Percentiles rank a stretch among this genome's conserved stretches.
phyloP scores from a whole-genome alignment of 2,329 filamentous ascomycete species.

The Stenocarpella maydis region DNA sequence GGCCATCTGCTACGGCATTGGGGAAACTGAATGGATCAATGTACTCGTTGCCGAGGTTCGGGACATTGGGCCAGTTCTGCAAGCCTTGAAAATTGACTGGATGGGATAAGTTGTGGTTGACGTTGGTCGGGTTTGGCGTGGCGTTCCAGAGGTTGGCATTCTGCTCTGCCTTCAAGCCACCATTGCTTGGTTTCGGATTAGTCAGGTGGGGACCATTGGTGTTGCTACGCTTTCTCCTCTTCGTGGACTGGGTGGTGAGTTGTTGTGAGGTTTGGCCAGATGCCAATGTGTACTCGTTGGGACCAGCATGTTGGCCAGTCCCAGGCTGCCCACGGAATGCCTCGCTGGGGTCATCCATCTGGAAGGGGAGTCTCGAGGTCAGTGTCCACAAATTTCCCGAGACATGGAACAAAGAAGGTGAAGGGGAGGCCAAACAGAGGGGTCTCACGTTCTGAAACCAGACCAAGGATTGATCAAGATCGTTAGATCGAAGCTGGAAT shows the following conservation, averaged over 20 bases:
- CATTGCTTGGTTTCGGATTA: neutral
- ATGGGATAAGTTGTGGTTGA: neutral
- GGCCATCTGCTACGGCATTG: neutral
- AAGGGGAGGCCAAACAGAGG: neutral
- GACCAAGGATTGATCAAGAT: constrained; percentile 3
- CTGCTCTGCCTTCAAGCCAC: neutral
- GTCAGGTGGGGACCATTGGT: neutral
- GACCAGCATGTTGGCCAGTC: neutral
- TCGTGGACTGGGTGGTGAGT: neutral
- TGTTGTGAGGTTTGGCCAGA: neutral
- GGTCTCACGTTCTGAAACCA: constrained; percentile 22
- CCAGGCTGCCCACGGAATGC: neutral
- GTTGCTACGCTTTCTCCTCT: neutral
- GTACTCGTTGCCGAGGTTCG: neutral
- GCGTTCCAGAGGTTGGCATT: neutral
- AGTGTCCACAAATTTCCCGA: neutral
- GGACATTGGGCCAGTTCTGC: neutral
- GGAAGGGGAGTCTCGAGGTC: neutral
- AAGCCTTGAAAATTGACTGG: neutral
- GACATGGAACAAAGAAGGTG: constrained; percentile 12
- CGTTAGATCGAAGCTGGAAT: neutral
- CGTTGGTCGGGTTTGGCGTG: neutral
- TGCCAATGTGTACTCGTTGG: too few relatives aligned
- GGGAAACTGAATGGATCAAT: neutral
- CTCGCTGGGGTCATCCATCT: constrained; percentile 18